Base-by-base conservation (phyloP, 2,329 filamentous ascomycete species). In the Fusarium anguioides region DNA sequence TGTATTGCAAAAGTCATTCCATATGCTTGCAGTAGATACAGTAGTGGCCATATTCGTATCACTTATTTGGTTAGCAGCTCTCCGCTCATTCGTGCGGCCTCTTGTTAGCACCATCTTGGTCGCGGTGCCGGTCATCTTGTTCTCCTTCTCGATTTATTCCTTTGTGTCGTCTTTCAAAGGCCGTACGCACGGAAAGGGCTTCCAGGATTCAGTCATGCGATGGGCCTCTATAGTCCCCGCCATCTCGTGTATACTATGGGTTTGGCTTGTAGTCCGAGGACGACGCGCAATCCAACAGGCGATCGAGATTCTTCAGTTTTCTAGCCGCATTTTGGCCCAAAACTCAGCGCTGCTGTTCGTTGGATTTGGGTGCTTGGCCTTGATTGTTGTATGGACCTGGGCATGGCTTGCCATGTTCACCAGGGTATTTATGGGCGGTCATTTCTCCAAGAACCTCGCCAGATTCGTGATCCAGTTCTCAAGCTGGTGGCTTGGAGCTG, bases 391-490 rank as follows among this genome's bases (percentile, higher is more conserved):
- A 15, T 98, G 94, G 91, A 97, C 94, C 1, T 99, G 96, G 96
- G 78, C 92, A 8, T 99, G 96, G 96, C 88, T 98, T 70, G 89
- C 89, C 72, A 97, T 99, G 94, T 98, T 99, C 78, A 95, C 94
- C 9, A 87, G 94, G 41, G 90, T 98, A 59, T 99, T 99, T 78
- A 88, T 98, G 60, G 93, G 93, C n/a, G 96, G 96, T 1, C 91
- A 94, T 77, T 89, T 95, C 68, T 88, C 89, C 17, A 87, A 86
- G 61, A 81, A 76, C 20, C 81, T 89, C 27, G 81, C 84, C 1
- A 77, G 78, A 39, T 97, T 96, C 79, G 86, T 97, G 73, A 93
- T 98, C 74, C 91, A 93, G 74, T 82, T 91, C 18, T 93, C 93
- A 60, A 97, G 91, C 72, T 98, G 95, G 95, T 97, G 94, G 92